Evolutionary conservation across 345 rosid species (phyloP).

Genomic region (Excoecaria agallocha): DNA sequence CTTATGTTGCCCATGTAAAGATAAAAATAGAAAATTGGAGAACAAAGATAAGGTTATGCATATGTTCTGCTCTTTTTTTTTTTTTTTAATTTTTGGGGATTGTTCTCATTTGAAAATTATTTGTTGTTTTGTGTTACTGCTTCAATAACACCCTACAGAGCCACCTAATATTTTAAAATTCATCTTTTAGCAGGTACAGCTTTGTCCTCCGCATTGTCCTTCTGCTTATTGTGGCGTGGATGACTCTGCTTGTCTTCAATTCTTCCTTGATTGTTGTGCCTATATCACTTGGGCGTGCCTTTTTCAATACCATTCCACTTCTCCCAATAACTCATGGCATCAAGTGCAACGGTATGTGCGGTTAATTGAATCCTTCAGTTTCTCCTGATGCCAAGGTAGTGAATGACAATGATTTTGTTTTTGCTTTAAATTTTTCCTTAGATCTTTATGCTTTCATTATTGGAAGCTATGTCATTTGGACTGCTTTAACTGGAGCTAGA

Average conservation of each 20-base stretch:
- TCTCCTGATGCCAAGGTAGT: neutral
- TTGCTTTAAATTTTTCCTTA: constrained; percentile 25
- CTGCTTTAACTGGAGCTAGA: constrained; percentile 80
- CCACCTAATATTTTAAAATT: constrained; percentile 10
- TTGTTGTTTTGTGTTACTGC: constrained; percentile 1
- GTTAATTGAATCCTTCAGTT: constrained; percentile 7
- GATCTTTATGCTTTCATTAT: constrained; percentile 93
- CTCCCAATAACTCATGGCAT: constrained; percentile 97
- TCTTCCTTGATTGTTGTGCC: constrained; percentile 87
- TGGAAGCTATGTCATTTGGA: constrained; percentile 96
- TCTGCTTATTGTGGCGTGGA: constrained; percentile 89
- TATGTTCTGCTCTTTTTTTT: neutral
- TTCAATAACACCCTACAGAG: neutral
- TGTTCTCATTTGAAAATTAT: neutral
- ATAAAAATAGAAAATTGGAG: neutral
- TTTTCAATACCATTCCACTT: constrained; percentile 87
- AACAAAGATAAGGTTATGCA: neutral
- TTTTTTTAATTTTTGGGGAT: neutral
- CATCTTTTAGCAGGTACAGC: constrained; percentile 63
- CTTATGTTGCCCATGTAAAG: no score
- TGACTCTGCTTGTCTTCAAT: constrained; percentile 89
- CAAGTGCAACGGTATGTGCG: constrained; percentile 82
- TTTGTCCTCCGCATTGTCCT: constrained; percentile 82
- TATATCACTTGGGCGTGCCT: constrained; percentile 87
- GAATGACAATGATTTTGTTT: constrained; percentile 17